Conservation (phyloP, 257 asterid genomes). For the Solanum chmielewskii region DNA sequence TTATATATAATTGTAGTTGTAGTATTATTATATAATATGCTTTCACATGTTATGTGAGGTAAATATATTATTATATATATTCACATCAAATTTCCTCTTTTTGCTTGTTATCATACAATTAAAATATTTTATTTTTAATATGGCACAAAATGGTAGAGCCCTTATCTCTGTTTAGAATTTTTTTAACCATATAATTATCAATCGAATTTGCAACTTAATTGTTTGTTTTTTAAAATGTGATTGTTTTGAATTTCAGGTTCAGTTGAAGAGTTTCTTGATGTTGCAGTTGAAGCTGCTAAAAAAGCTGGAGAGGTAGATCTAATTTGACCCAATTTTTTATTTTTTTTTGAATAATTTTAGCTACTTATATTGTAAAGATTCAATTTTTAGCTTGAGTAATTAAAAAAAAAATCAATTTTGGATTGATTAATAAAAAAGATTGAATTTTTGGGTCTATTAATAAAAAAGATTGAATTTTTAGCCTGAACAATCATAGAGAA, state of each 20-base stretch:
- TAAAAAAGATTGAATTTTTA: no score
- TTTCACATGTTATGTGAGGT: neutral
- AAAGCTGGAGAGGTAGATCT: constrained; percentile 59
- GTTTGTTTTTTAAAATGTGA: neutral
- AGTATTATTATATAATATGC: neutral
- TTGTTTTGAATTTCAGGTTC: constrained; percentile 23
- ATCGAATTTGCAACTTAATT: neutral
- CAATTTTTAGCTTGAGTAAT: neutral
- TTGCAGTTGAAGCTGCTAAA: constrained; percentile 61
- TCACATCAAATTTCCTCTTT: neutral
- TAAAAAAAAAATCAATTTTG: neutral
- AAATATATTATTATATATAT: neutral
- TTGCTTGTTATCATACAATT: constrained; percentile 3
- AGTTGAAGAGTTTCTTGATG: constrained; percentile 42
- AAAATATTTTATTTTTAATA: neutral
- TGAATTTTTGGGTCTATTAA: neutral
- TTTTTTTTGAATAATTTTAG: neutral
- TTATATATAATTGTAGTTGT: neutral
- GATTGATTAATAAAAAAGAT: neutral
- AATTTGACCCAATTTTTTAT: neutral
- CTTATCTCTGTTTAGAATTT: neutral
- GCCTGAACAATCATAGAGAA: neutral
- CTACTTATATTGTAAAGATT: neutral
- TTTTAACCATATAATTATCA: neutral
- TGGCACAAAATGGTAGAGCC: constrained; percentile 49